These are phyloP conservation scores for Penicillium brevicompactum DNA, from an alignment of 2,329 filamentous ascomycete species.

Conservation along the genomic window DNA sequence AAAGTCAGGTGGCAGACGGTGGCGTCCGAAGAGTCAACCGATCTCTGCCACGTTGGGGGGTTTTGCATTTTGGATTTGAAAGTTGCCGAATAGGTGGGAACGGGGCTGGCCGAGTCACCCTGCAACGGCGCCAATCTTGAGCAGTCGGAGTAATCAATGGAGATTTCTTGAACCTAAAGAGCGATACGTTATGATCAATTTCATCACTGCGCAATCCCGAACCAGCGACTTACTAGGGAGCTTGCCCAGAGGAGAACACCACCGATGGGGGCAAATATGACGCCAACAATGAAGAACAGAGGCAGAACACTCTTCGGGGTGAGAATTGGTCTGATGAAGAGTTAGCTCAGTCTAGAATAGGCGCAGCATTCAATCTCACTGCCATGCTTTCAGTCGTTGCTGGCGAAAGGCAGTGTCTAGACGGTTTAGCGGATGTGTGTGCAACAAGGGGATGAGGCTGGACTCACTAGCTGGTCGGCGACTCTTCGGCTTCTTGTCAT, in stretches of 20 bases:
- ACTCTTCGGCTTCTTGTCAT: slow-evolving; percentile 82
- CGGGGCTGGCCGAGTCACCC: slow-evolving; percentile 26
- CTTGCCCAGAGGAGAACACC: slow-evolving; percentile 85
- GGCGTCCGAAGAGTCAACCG: slow-evolving; percentile 41
- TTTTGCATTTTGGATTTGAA: slow-evolving; percentile 63
- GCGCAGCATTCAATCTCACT: slow-evolving; percentile 60
- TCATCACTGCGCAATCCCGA: neutral
- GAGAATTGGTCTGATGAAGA: slow-evolving; percentile 72
- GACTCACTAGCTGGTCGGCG: slow-evolving; percentile 83
- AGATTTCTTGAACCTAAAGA: slow-evolving; percentile 79
- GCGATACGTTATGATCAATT: slow-evolving; percentile 1
- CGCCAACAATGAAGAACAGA: slow-evolving; percentile 84
- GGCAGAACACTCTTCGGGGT: slow-evolving; percentile 92
- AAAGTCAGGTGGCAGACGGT: slow-evolving; percentile 74
- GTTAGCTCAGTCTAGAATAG: slow-evolving; percentile 12
- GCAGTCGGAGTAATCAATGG: slow-evolving; percentile 88
- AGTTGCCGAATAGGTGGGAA: slow-evolving; percentile 56
- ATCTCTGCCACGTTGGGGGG: slow-evolving; percentile 33
- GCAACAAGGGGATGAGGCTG: neutral
- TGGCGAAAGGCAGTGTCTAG: slow-evolving; percentile 94
- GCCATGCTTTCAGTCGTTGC: slow-evolving; percentile 97
- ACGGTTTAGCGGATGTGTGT: slow-evolving; percentile 13
- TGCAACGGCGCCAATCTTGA: slow-evolving; percentile 54
- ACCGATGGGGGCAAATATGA: slow-evolving; percentile 92
- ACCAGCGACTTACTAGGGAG: slow-evolving; percentile 61